A percentile compares a stretch with the other conserved stretches of the same genome.
phyloP scores from a whole-genome alignment of 805 yeast species.

The Metschnikowia continentalis region DNA sequence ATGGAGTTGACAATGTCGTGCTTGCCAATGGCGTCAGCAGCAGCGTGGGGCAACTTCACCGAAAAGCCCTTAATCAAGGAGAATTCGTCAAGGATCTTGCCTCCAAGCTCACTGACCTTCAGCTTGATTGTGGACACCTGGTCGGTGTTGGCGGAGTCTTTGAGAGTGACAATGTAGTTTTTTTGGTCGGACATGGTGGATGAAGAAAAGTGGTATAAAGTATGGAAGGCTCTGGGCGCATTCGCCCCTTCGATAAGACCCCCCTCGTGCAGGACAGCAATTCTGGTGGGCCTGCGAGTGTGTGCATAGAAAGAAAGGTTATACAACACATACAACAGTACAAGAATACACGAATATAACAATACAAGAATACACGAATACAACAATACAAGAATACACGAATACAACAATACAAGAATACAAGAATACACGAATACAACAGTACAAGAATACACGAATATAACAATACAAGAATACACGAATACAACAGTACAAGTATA shows the following conservation, averaged over 20 bases:
- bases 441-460: too few species aligned
- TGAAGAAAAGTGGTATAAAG: slow-evolving; percentile 3
- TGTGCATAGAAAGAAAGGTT: too few species aligned
- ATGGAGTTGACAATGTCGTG: slow-evolving; percentile 52
- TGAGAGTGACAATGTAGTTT: slow-evolving; percentile 42
- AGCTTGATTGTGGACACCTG: slow-evolving; percentile 43
- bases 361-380: too few species aligned
- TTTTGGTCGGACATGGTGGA: slow-evolving; percentile 27
- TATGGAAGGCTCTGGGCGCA: background rate
- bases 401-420: too few species aligned
- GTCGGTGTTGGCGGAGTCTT: slow-evolving; percentile 40
- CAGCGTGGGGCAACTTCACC: slow-evolving; percentile 54
- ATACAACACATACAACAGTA: too few species aligned
- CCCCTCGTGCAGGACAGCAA: slow-evolving; percentile 13
- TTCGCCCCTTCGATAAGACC: slow-evolving; percentile 3
- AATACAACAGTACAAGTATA: too few species aligned
- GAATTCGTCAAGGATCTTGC: slow-evolving; percentile 57
- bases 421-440: too few species aligned
- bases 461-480: too few species aligned
- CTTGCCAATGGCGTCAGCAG: slow-evolving; percentile 42
- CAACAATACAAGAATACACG: too few species aligned
- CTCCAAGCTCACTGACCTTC: slow-evolving; percentile 50
- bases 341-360: too few species aligned
- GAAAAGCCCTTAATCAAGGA: slow-evolving; percentile 64
- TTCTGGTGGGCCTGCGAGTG: too few species aligned